Percentiles rank a stretch among this genome's conserved stretches.
Conservation (phyloP, 208 protist genomes). For the Trypanosoma rangeli region DNA sequence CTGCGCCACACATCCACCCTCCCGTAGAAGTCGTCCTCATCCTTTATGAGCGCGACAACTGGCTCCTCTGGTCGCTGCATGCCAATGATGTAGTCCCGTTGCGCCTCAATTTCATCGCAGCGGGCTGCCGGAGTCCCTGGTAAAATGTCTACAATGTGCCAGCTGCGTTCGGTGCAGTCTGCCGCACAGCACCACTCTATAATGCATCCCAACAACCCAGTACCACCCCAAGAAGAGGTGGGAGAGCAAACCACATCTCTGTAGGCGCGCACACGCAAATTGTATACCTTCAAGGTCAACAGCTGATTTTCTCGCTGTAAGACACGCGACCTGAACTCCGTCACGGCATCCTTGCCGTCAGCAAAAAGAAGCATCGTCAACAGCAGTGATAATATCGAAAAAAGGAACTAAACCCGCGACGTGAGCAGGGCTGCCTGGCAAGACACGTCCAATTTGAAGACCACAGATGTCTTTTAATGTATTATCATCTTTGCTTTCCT, state of each 20-base stretch:
- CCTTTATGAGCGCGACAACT: slow-evolving; percentile 59
- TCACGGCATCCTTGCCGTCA: slow-evolving; percentile 16
- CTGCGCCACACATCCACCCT: slow-evolving; percentile 65
- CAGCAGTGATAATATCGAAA: slow-evolving; percentile 85
- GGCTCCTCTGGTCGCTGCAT: slow-evolving; percentile 72
- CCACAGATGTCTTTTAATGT: slow-evolving; percentile 44
- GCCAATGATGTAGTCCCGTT: slow-evolving; percentile 84
- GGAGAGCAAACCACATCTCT: slow-evolving; percentile 58
- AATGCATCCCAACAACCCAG: slow-evolving; percentile 79
- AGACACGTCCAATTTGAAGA: slow-evolving; percentile 76
- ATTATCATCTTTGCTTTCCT: slow-evolving; percentile 32
- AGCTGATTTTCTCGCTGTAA: slow-evolving; percentile 33
- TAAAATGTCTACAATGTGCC: slow-evolving; percentile 72
- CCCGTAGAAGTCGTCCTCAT: slow-evolving; percentile 62
- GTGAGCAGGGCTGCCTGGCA: slow-evolving; percentile 77
- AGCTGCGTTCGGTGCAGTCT: slow-evolving; percentile 34
- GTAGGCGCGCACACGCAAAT: slow-evolving; percentile 47
- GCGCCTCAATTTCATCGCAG: slow-evolving; percentile 43
- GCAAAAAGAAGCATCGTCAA: slow-evolving; percentile 52
- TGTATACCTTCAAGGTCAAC: slow-evolving; percentile 71
- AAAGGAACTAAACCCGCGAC: slow-evolving; percentile 76
- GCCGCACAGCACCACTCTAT: slow-evolving; percentile 69
- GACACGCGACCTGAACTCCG: slow-evolving; percentile 65
- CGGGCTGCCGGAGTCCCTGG: slow-evolving; percentile 49
- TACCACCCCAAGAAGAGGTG: slow-evolving; percentile 39